A percentile compares a stretch with the other conserved stretches of the same genome.
phyloP scores from a whole-genome alignment of 805 yeast species.

The Candida railenensis region DNA sequence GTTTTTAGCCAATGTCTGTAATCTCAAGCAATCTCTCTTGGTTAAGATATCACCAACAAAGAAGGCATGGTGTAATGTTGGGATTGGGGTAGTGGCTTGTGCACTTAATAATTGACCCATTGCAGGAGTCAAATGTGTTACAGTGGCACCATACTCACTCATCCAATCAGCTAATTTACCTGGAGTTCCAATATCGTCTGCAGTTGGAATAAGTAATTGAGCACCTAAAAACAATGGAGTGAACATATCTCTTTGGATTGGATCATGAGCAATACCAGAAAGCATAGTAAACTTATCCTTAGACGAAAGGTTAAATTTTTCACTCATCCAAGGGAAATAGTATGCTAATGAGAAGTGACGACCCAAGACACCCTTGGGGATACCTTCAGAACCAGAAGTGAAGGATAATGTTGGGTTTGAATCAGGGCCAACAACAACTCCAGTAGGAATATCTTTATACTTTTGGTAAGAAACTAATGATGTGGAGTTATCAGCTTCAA shows the following conservation, averaged over 20 bases:
- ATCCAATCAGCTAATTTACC: constrained; percentile 98
- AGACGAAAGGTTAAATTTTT: constrained; percentile 72
- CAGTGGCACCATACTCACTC: constrained; percentile 86
- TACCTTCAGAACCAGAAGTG: constrained; percentile 97
- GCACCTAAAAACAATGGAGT: constrained; percentile 98
- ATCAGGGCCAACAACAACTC: constrained; percentile 95
- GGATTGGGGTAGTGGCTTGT: constrained; percentile 87
- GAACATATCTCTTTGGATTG: constrained; percentile 98
- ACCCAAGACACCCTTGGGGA: constrained; percentile 98
- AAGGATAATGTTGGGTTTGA: constrained; percentile 94
- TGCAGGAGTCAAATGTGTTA: constrained; percentile 97
- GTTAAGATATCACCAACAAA: constrained; percentile 98
- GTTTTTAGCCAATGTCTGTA: constrained; percentile 89
- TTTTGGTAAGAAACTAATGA: constrained; percentile 46
- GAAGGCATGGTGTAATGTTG: constrained; percentile 89
- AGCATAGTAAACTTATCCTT: constrained; percentile 94
- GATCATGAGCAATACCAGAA: constrained; percentile 98
- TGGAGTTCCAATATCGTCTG: constrained; percentile 98
- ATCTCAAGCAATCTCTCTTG: constrained; percentile 91
- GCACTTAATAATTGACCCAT: constrained; percentile 98
- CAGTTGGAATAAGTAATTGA: constrained; percentile 85
- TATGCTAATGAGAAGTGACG: constrained; percentile 96
- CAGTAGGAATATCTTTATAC: constrained; percentile 61
- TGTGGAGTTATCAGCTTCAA: constrained; percentile 32
- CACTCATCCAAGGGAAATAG: constrained; percentile 98